These are phyloP conservation scores for Scedosporium dehoogii DNA, from an alignment of 2,329 filamentous ascomycete genomes.

Conservation along the genomic window DNA sequence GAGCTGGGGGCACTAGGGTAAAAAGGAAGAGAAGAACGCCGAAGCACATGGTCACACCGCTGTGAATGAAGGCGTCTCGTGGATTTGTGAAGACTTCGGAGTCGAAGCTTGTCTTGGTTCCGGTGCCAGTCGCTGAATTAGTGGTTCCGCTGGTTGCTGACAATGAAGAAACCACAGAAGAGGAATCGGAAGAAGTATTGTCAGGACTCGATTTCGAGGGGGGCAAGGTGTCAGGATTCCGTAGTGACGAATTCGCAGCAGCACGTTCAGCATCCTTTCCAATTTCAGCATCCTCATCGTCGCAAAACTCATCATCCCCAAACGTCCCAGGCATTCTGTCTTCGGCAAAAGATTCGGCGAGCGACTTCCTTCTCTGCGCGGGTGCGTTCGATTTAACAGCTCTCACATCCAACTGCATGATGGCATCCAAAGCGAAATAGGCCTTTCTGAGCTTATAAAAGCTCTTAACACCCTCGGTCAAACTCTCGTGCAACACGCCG, in stretches of 20 bases:
- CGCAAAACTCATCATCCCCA: conserved; percentile 1
- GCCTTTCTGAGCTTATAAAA: conserved; percentile 92
- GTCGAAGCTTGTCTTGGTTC: conserved; percentile 6
- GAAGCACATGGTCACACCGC: conserved; percentile 81
- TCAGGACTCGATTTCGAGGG: not conserved
- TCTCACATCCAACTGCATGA: conserved; percentile 64
- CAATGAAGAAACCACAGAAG: not conserved
- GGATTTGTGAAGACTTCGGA: conserved; percentile 42
- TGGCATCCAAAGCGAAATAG: conserved; percentile 69
- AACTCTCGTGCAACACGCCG: conserved; percentile 80
- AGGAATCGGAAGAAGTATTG: not conserved
- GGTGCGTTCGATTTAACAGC: conserved; percentile 14
- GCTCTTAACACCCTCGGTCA: conserved; percentile 82
- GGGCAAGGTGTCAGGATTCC: not conserved
- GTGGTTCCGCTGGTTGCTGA: not conserved
- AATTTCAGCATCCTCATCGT: not conserved
- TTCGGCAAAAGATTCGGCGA: not conserved
- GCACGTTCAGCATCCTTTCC: not conserved
- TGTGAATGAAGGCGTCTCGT: conserved; percentile 81
- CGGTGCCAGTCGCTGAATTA: not conserved
- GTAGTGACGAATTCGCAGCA: not conserved
- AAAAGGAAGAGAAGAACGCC: conserved; percentile 77
- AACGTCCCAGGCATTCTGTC: conserved; percentile 6
- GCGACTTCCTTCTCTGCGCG: conserved; percentile 1
- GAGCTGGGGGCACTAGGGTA: conserved; percentile 87